phyloP scores from a whole-genome alignment of 1,284 basidiomycete genomes.

The Sporisorium sorghi region DNA sequence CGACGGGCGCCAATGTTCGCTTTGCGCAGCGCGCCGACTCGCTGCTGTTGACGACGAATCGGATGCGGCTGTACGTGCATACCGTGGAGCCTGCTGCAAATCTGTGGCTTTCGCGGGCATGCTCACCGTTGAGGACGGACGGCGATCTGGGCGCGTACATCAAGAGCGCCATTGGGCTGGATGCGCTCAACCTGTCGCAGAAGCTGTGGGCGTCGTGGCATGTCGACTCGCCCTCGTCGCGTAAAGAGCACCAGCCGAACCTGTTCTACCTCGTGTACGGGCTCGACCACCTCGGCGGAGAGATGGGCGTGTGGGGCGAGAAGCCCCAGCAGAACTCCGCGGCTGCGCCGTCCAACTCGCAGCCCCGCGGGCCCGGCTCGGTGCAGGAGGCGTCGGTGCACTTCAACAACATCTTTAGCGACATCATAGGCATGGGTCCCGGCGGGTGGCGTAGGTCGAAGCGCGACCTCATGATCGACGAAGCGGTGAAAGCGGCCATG shows the following conservation, averaged over 20 bases:
- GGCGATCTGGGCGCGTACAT: slow-evolving; percentile 51
- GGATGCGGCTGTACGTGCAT: slow-evolving; percentile 53
- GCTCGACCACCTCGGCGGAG: slow-evolving; percentile 49
- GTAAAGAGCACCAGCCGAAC: slow-evolving; percentile 50
- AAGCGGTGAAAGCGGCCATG: slow-evolving; percentile 54
- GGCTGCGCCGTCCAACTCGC: background rate
- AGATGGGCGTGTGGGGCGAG: slow-evolving; percentile 52
- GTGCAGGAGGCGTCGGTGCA: slow-evolving; percentile 36
- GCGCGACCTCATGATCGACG: slow-evolving; percentile 49
- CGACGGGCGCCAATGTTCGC: slow-evolving; percentile 30
- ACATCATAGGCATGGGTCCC: slow-evolving; percentile 38
- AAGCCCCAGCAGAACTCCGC: slow-evolving; percentile 28
- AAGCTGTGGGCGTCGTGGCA: slow-evolving; percentile 53
- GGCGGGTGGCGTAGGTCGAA: slow-evolving; percentile 48
- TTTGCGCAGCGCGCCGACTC: slow-evolving; percentile 50
- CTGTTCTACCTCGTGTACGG: slow-evolving; percentile 54
- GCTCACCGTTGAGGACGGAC: slow-evolving; percentile 48
- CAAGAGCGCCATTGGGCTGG: slow-evolving; percentile 47
- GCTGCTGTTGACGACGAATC: slow-evolving; percentile 47
- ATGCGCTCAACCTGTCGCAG: slow-evolving; percentile 41
- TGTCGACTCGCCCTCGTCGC: slow-evolving; percentile 38
- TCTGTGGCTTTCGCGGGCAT: slow-evolving; percentile 48
- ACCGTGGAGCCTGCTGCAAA: slow-evolving; percentile 53
- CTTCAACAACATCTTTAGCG: slow-evolving; percentile 32
- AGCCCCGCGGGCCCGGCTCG: slow-evolving; percentile 9